Conservation (phyloP, 306 rosid genomes). For the Herpetospermum pedunculosum region DNA sequence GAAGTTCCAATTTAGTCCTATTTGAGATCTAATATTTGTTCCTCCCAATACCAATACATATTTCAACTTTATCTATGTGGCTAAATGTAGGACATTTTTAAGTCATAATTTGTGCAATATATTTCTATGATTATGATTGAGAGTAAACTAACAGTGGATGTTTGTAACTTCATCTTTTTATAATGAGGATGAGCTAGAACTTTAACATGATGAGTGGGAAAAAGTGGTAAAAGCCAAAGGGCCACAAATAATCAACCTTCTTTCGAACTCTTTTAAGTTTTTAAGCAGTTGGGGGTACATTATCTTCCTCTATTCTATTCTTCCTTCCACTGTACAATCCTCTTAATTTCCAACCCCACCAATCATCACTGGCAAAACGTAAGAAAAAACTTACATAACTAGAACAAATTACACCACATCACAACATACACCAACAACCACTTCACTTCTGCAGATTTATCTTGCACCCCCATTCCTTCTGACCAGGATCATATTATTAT, state of each 20-base stretch:
- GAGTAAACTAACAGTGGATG: too few species aligned
- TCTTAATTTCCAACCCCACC: constrained; percentile 11
- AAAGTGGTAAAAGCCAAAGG: not conserved
- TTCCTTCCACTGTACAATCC: constrained; percentile 16
- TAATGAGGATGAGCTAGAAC: too few species aligned
- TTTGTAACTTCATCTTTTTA: not conserved
- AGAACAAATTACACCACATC: constrained; percentile 3
- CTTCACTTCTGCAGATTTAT: not conserved
- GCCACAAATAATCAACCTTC: not conserved
- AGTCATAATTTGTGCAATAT: not conserved
- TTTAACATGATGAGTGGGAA: not conserved
- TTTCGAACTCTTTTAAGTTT: not conserved
- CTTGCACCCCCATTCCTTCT: not conserved
- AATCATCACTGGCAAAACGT: constrained; percentile 2
- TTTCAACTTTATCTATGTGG: too few species aligned
- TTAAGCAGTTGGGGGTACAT: constrained; percentile 1
- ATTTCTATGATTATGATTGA: not conserved
- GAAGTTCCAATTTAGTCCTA: not conserved
- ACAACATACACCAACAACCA: constrained; percentile 4
- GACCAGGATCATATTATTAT: not conserved
- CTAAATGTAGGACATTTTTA: too few species aligned
- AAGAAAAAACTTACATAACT: constrained; percentile 4
- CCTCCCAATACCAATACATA: too few species aligned
- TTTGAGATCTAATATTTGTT: not conserved
- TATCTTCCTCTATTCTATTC: constrained; percentile 2